These are phyloP conservation scores for Colletotrichum sojae DNA, from an alignment of 2,329 filamentous ascomycete genomes.

Conservation along the genomic window DNA sequence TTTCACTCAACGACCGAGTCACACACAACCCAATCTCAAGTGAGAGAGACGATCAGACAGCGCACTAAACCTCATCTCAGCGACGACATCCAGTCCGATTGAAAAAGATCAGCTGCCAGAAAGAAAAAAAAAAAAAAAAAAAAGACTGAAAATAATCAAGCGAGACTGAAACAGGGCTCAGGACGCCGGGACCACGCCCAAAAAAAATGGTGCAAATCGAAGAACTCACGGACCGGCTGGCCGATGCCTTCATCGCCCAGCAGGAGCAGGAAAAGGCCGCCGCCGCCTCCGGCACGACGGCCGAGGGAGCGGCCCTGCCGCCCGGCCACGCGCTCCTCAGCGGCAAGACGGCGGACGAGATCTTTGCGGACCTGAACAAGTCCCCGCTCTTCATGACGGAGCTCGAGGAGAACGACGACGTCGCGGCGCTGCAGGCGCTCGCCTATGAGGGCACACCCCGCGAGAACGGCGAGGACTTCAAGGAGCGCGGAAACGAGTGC, in stretches of 20 bases:
- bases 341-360: constrained; percentile 68
- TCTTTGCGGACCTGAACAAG: constrained; percentile 70
- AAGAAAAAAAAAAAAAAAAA: no score
- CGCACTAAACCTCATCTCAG: neutral
- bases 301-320: constrained; percentile 59
- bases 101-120: no score
- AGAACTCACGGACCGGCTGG: constrained; percentile 59
- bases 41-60: neutral
- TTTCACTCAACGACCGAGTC: constrained; percentile 17
- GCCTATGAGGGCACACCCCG: constrained; percentile 92
- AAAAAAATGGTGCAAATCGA: constrained; percentile 50
- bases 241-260: constrained; percentile 48
- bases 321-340: constrained; percentile 54
- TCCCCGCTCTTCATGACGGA: constrained; percentile 96
- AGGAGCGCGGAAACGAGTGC: constrained; percentile 92
- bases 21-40: constrained; percentile 15
- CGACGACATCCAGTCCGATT: neutral
- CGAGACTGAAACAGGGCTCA: no score
- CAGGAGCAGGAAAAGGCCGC: constrained; percentile 11
- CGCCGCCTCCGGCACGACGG: constrained; percentile 45
- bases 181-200: neutral
- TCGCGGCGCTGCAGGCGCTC: constrained; percentile 90
- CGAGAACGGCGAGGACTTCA: constrained; percentile 88
- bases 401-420: constrained; percentile 85
- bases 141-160: no score